Conservation (phyloP, 2,329 filamentous ascomycete species). For the Cordyceps javanica region DNA sequence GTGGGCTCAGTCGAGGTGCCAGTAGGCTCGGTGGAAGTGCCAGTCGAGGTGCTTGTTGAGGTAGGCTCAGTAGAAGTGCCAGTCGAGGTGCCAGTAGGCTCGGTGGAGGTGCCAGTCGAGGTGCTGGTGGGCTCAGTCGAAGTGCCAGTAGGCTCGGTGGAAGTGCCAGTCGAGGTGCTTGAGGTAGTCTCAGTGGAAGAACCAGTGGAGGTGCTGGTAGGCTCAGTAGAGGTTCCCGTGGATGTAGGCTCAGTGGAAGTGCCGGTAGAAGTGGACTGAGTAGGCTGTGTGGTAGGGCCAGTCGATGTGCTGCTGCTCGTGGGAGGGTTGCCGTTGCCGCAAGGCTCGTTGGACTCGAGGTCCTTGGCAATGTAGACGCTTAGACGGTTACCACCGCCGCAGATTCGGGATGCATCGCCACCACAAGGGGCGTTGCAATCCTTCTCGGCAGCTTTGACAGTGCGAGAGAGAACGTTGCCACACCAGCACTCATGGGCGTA, state of each 20-base stretch:
- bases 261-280: neutral
- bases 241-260: neutral
- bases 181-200: no score
- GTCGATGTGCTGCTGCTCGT: slow-evolving; percentile 16
- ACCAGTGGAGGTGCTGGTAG: slow-evolving; percentile 6
- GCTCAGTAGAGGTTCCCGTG: neutral
- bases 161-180: slow-evolving; percentile 2
- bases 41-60: neutral
- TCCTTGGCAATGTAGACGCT: slow-evolving; percentile 43
- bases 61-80: slow-evolving; percentile 14
- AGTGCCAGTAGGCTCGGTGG: slow-evolving; percentile 2
- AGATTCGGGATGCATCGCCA: slow-evolving; percentile 37
- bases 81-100: neutral
- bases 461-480: slow-evolving; percentile 47
- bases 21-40: neutral
- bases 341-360: slow-evolving; percentile 45
- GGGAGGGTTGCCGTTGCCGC: slow-evolving; percentile 29
- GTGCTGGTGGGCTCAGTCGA: neutral
- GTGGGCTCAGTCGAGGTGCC: slow-evolving; percentile 2
- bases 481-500: slow-evolving; percentile 44
- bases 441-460: slow-evolving; percentile 26
- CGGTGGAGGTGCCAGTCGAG: neutral
- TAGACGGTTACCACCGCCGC: slow-evolving; percentile 37
- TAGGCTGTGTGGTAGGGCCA: slow-evolving; percentile 7
- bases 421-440: slow-evolving; percentile 47